A percentile compares a stretch with the other conserved stretches of the same genome.
Conservation (phyloP, 2,329 filamentous ascomycete genomes). For the Hypoxylon sp. region DNA sequence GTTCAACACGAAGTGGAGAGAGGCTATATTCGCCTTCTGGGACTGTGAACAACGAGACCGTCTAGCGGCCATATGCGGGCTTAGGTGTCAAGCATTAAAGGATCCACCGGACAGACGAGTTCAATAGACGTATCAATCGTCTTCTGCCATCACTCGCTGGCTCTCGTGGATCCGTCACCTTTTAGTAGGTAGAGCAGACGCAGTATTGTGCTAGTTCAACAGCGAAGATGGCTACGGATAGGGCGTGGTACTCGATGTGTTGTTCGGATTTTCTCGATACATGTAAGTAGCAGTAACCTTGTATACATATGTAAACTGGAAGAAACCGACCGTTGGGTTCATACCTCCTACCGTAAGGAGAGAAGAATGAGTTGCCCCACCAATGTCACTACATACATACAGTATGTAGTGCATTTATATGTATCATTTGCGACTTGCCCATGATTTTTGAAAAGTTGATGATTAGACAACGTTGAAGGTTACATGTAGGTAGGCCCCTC, state of each 20-base stretch:
- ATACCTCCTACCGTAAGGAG: not conserved
- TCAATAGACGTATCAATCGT: slow-evolving; percentile 10
- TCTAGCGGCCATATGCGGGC: slow-evolving; percentile 13
- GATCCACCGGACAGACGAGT: slow-evolving; percentile 7
- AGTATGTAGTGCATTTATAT: not conserved
- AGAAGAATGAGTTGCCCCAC: slow-evolving; percentile 18
- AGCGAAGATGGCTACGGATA: slow-evolving; percentile 34
- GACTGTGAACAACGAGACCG: slow-evolving; percentile 21
- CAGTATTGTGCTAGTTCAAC: slow-evolving; percentile 25
- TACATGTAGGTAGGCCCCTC: not conserved
- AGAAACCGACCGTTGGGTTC: slow-evolving; percentile 24
- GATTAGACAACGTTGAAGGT: slow-evolving; percentile 12
- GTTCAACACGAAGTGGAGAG: slow-evolving; percentile 26
- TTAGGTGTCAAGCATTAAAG: slow-evolving; percentile 12
- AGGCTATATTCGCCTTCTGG: slow-evolving; percentile 12
- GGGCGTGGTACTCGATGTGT: slow-evolving; percentile 30
- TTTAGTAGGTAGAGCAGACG: slow-evolving; percentile 13
- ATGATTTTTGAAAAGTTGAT: not conserved
- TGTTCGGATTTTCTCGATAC: slow-evolving; percentile 19
- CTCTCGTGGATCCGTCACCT: slow-evolving; percentile 27
- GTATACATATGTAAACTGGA: slow-evolving; percentile 14
- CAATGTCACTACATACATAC: slow-evolving; percentile 18
- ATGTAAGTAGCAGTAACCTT: slow-evolving; percentile 12
- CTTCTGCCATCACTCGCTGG: slow-evolving; percentile 30
- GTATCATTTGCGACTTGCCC: not conserved